phyloP scores from a whole-genome alignment of 768 basidiomycete genomes.

The Kwoniella bestiolae region DNA sequence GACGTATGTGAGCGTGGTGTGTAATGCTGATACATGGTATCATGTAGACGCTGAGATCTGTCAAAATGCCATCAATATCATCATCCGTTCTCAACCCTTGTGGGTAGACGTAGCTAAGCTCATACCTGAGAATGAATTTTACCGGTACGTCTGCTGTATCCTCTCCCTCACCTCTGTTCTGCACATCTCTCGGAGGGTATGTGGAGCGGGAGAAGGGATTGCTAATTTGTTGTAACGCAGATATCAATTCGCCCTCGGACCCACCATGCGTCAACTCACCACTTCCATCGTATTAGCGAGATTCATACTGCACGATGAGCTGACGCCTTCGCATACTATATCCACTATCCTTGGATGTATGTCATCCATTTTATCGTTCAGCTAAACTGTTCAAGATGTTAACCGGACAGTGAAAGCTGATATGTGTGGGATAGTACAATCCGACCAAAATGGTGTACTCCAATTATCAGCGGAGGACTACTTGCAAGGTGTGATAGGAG shows the following conservation, averaged over 20 bases:
- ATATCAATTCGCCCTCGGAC: slow-evolving; percentile 40
- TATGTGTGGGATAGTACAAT: slow-evolving; percentile 39
- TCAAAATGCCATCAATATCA: slow-evolving; percentile 29
- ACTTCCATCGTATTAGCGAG: slow-evolving; percentile 53
- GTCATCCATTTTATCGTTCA: slow-evolving; percentile 21
- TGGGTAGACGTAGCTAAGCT: slow-evolving; percentile 48
- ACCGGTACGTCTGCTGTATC: slow-evolving; percentile 43
- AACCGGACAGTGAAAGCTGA: too few relatives aligned
- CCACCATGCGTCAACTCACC: slow-evolving; percentile 42
- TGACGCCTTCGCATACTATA: slow-evolving; percentile 51
- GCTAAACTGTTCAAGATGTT: background rate
- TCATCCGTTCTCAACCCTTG: slow-evolving; percentile 25
- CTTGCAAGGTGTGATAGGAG: slow-evolving; percentile 59
- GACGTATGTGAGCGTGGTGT: background rate
- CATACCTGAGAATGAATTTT: slow-evolving; percentile 56
- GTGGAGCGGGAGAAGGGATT: too few relatives aligned
- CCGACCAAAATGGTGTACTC: slow-evolving; percentile 50
- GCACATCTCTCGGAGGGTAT: too few relatives aligned
- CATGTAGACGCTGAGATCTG: slow-evolving; percentile 37
- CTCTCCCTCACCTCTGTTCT: background rate
- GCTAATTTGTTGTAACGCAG: too few relatives aligned
- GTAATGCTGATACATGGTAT: background rate
- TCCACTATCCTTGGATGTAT: slow-evolving; percentile 55
- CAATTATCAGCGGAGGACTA: slow-evolving; percentile 60
- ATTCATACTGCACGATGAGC: slow-evolving; percentile 56